These are phyloP conservation scores for Cladorrhinum sp. DNA, from an alignment of 2,329 filamentous ascomycete genomes.

Conservation along the genomic window DNA sequence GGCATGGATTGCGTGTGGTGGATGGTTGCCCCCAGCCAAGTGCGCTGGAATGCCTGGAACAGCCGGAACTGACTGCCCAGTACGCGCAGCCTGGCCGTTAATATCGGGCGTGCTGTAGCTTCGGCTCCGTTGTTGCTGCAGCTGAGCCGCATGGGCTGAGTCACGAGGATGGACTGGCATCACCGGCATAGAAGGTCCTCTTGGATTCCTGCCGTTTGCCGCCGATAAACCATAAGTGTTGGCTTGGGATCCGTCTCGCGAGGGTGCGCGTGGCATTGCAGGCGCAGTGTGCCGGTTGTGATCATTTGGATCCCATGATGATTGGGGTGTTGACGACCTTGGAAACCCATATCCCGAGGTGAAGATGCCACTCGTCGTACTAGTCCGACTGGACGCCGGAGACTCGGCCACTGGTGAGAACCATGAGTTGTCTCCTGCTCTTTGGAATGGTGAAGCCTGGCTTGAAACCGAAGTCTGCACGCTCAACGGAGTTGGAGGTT, in stretches of 20 bases:
- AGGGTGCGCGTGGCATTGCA: conserved; percentile 76
- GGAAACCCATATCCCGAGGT: conserved; percentile 64
- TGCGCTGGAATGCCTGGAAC: conserved; percentile 76
- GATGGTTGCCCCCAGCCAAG: conserved; percentile 60
- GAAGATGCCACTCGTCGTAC: conserved; percentile 73
- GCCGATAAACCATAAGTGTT: conserved; percentile 57
- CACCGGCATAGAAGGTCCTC: conserved; percentile 76
- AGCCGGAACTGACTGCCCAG: conserved; percentile 54
- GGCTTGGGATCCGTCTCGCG: conserved; percentile 65
- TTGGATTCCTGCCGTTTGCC: conserved; percentile 58
- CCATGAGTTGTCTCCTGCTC: conserved; percentile 72
- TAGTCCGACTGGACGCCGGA: conserved; percentile 71
- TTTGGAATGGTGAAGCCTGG: conserved; percentile 58
- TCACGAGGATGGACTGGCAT: conserved; percentile 47
- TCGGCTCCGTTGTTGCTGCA: conserved; percentile 70
- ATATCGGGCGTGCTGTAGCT: conserved; percentile 97
- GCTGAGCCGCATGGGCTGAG: conserved; percentile 51
- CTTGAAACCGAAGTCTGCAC: conserved; percentile 58
- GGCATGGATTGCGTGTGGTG: conserved; percentile 51
- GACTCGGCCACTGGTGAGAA: conserved; percentile 87
- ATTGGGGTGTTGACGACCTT: conserved; percentile 66
- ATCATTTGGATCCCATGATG: conserved; percentile 61
- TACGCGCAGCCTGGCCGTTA: conserved; percentile 63
- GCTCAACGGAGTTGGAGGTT: conserved; percentile 58
- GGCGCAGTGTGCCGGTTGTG: conserved; percentile 85